Conservation (phyloP, 169 alveolate species). For the Plasmodium billcollinsi region DNA sequence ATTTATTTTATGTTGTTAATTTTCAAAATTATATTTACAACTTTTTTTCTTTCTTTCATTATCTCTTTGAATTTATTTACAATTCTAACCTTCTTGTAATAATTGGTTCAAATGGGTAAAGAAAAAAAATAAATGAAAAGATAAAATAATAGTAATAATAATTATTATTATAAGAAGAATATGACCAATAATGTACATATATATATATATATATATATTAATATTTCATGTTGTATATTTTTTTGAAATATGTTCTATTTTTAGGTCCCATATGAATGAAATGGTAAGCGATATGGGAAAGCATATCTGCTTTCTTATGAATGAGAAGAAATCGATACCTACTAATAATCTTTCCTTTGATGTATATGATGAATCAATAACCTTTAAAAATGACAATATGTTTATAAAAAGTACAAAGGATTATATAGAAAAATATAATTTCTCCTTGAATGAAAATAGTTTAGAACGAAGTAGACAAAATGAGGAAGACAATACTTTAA, state of each 20-base stretch:
- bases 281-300: constrained; percentile 62
- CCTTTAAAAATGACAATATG: constrained; percentile 31
- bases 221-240: not conserved
- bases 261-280: constrained; percentile 37
- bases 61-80: constrained; percentile 42
- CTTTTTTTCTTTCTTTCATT: constrained; percentile 37
- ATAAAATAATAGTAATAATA: not conserved
- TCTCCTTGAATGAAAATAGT: constrained; percentile 6
- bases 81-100: constrained; percentile 41
- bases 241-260: not conserved
- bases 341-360: constrained; percentile 20
- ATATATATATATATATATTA: not conserved
- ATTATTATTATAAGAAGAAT: not conserved
- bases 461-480: not conserved
- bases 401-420: constrained; percentile 12
- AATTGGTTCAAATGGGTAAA: constrained; percentile 66
- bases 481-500: constrained; percentile 14
- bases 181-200: not conserved
- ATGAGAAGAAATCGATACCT: constrained; percentile 12
- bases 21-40: constrained; percentile 34
- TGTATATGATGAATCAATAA: constrained; percentile 47
- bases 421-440: constrained; percentile 44
- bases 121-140: not conserved
- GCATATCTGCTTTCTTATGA: constrained; percentile 59
- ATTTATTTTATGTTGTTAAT: constrained; percentile 27